Base-by-base conservation (phyloP, 768 basidiomycete genomes). In the Macrocybe gigantea region DNA sequence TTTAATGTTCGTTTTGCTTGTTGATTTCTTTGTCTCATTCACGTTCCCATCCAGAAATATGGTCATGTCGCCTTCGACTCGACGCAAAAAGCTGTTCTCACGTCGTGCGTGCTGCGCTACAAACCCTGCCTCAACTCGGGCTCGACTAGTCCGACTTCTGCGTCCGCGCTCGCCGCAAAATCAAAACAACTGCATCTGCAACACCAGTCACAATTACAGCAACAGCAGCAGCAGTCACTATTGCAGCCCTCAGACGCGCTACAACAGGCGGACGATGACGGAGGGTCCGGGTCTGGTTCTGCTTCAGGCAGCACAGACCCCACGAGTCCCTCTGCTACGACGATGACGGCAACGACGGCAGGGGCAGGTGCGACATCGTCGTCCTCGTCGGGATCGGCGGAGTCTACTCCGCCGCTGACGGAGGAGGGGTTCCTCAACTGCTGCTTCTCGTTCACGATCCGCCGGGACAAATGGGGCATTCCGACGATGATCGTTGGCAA, bases 401-500 rank as follows among this genome's bases (percentile, higher is more conserved):
- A 66, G 37, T 53, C 59, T 41, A 56, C 56, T 44, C 45, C 38
- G 37, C 53, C 10, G 8, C 66, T 71, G 10, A 72, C 68, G 40
- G 87, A 90, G 60, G 86, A 90, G 54, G 81, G 80, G 3, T 83
- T 85, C 55, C 80, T 92, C 56, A 90, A 82, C 57, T 93, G 88
- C 61, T 93, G 89, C 57, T 91, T 93, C 64, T 90, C 86, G n/a
- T 92, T 93, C 61, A 91, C 87, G 6, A 91, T 93, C 48, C 75
- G 90, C 44, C 66, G 88, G 51, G 87, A 91, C 58, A 83, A 83
- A 60, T 88, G 83, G 79, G 88, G 88, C 0, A 91, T 92, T 53
- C 90, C 89, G 32, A 90, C 82, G 43, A 85, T 91, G 83, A 91
- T 93, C 56, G 88, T 92, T 13, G 91, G 91, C 11, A 92, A 92